Percentiles rank a stretch among this genome's conserved stretches.
These are phyloP conservation scores for Pharnaceum exiguum DNA, from an alignment of 148 eudicot genomes.

Conservation along the genomic window DNA sequence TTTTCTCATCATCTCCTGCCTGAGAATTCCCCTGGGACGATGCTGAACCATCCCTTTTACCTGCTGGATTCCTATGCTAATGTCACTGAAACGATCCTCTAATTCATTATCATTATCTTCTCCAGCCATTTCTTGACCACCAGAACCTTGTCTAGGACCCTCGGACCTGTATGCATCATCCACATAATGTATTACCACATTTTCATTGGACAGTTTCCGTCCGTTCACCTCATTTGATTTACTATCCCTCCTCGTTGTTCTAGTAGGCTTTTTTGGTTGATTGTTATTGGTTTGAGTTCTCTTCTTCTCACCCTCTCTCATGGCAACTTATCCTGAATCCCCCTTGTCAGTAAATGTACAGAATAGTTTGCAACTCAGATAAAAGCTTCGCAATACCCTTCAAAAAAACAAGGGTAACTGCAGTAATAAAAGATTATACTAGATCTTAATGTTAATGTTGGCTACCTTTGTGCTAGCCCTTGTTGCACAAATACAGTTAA, in stretches of 20 bases:
- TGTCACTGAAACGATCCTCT: conserved; percentile 33
- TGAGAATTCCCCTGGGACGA: conserved; percentile 63
- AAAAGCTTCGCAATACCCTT: background rate
- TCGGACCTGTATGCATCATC: conserved; percentile 61
- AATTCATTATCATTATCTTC: conserved; percentile 16
- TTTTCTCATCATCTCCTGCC: conserved; percentile 54
- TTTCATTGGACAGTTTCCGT: conserved; percentile 36
- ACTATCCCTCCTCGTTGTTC: conserved; percentile 44
- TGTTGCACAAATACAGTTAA: background rate
- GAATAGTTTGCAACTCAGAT: background rate
- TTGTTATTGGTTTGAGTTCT: conserved; percentile 43
- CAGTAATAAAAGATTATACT: conserved; percentile 4
- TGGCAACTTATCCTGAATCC: conserved; percentile 4
- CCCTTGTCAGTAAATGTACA: background rate
- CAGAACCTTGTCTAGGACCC: conserved; percentile 25
- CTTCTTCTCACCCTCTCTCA: conserved; percentile 65
- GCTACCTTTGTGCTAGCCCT: conserved; percentile 15
- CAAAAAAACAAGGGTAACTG: background rate
- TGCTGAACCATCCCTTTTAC: conserved; percentile 51
- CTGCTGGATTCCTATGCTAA: conserved; percentile 25
- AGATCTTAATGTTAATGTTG: conserved; percentile 5
- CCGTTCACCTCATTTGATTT: conserved; percentile 36
- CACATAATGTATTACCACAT: conserved; percentile 47
- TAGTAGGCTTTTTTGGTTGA: conserved; percentile 42
- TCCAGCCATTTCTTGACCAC: conserved; percentile 5